phyloP scores from a whole-genome alignment of 2,329 filamentous ascomycete species.

The Cucurbitaria berberidis region DNA sequence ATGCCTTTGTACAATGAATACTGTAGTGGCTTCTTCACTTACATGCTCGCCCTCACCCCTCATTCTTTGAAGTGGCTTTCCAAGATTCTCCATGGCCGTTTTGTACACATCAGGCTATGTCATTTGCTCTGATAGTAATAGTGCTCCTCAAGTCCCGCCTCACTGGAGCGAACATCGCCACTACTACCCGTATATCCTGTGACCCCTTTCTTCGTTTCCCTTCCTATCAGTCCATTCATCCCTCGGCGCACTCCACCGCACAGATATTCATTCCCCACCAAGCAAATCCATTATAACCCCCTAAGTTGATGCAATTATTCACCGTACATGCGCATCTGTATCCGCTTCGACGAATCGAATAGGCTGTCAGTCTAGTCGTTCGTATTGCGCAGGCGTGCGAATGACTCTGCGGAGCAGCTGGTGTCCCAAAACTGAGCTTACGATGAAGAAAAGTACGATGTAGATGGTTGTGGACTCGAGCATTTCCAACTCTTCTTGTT shows the following conservation, averaged over 20 bases:
- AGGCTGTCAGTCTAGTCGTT: no score
- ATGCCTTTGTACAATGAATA: neutral
- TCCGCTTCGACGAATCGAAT: no score
- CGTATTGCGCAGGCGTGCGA: slow-evolving; percentile 21
- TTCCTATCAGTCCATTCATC: no score
- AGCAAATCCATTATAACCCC: no score
- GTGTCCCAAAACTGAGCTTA: slow-evolving; percentile 16
- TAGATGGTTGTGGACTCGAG: slow-evolving; percentile 11
- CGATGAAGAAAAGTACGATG: slow-evolving; percentile 18
- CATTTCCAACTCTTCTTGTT: neutral
- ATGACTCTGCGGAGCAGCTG: slow-evolving; percentile 16
- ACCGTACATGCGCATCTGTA: no score
- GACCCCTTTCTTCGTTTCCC: neutral
- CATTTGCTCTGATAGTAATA: neutral
- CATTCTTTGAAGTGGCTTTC: neutral
- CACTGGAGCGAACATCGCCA: no score
- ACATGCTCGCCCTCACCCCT: neutral
- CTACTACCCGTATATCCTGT: no score
- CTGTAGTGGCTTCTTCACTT: neutral
- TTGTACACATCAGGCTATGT: neutral
- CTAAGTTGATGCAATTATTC: no score
- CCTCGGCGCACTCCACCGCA: no score
- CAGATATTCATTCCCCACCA: no score
- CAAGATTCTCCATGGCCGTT: neutral
- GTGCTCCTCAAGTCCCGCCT: neutral